Evolutionary conservation across 805 yeast species (phyloP).

Genomic region (Brettanomyces anomalus): DNA sequence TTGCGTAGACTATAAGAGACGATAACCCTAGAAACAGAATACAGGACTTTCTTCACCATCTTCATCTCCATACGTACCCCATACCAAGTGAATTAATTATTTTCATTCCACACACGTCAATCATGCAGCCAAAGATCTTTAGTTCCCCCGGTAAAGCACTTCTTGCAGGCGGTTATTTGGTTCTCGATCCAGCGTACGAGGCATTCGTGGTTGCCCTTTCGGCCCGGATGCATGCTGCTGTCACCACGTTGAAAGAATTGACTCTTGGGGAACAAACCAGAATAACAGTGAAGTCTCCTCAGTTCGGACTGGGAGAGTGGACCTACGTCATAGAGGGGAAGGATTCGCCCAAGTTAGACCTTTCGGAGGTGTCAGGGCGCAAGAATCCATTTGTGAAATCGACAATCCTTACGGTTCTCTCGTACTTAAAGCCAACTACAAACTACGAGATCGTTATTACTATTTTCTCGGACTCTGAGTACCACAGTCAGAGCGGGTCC

Average conservation of each 20-base stretch:
- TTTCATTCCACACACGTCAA: not conserved
- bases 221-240: conserved; percentile 75
- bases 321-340: conserved; percentile 29
- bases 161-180: conserved; percentile 91
- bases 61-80: too few relatives aligned
- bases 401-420: conserved; percentile 45
- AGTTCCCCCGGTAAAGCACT: conserved; percentile 97
- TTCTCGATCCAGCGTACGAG: conserved; percentile 64
- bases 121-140: conserved; percentile 33
- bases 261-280: conserved; percentile 6
- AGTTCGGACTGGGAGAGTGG: conserved; percentile 70
- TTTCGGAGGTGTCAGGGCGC: conserved; percentile 12
- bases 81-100: too few relatives aligned
- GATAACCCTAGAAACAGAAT: too few relatives aligned
- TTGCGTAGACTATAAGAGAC: too few relatives aligned
- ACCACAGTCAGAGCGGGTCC: conserved; percentile 67
- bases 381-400: conserved; percentile 71
- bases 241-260: conserved; percentile 3
- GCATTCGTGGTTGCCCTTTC: conserved; percentile 84
- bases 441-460: conserved; percentile 37
- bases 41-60: too few relatives aligned
- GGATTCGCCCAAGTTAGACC: conserved; percentile 7
- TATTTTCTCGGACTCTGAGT: conserved; percentile 79
- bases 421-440: conserved; percentile 35
- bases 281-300: conserved; percentile 60